Base-by-base conservation (phyloP, 352 stramenopile species). In the Phytophthora citrophthora region DNA sequence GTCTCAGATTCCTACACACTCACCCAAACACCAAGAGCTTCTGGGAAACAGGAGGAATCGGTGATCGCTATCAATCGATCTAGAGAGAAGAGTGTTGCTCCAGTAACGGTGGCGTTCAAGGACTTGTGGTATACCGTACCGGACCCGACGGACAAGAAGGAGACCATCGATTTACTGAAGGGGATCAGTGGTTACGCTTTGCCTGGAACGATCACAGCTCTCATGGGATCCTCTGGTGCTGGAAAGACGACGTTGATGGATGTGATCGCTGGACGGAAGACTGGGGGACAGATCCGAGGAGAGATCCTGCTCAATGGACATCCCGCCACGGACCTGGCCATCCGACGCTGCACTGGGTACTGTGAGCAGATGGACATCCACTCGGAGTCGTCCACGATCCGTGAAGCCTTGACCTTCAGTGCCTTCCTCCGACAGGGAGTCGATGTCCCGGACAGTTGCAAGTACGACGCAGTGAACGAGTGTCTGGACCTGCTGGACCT, bases 161-260 rank as follows among this genome's bases (percentile, higher is more conserved):
- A 43, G 7, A 53, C 40, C 10, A 73, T 85, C 11, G 68, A 88
- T 10, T 44, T 96, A n/a, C 80, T 96, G 13, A 76, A 80, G 36
- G 64, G 72, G 1, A 74, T 96, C 55, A 74, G 36, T 10, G 87
- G 84, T 0, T 85, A 66, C 26, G 77, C 80, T 5, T 18, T 57
- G 2, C 87, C 87, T 0, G 79, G 82, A 0, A 73, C 68, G 1
- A 77, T 93, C n/a, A 90, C 82, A 1, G 86, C 86, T 0, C 61
- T 96, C 23, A 93, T 93, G 81, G 88, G 88, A 1, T 76, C 71
- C 3, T 87, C 77, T 1, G 88, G 89, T 40, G 87, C 90, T 26
- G 93, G 95, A 2, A 98, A 99, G 74, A 98, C 95, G 11, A 99
- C 96, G 4, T 78, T 99, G 6, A 93, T 98, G 70, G 94, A 99